These are phyloP conservation scores for Wakefieldia striispora DNA, from an alignment of 768 basidiomycete genomes.

Conservation along the genomic window DNA sequence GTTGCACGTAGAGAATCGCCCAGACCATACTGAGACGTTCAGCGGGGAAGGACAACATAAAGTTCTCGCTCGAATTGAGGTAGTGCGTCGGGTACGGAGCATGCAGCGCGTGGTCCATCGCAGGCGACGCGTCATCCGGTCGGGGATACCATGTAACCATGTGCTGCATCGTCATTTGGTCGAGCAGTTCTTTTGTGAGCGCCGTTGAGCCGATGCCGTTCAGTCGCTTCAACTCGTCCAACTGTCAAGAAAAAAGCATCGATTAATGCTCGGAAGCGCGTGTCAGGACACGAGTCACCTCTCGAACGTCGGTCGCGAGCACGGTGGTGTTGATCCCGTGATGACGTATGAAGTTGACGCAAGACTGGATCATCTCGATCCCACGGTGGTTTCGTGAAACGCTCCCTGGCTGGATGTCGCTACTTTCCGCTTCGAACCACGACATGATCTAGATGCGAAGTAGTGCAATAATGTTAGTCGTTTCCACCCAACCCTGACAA, in stretches of 20 bases:
- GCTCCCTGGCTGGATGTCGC: neutral
- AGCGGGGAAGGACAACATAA: constrained; percentile 37
- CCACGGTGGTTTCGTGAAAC: constrained; percentile 37
- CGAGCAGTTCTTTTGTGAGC: constrained; percentile 40
- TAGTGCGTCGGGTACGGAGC: constrained; percentile 31
- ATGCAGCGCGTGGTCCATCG: constrained; percentile 35
- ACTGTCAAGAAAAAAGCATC: constrained; percentile 24
- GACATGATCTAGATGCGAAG: constrained; percentile 37
- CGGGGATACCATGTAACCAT: constrained; percentile 31
- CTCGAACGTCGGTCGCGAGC: constrained; percentile 42
- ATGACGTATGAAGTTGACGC: constrained; percentile 41
- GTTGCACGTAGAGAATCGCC: constrained; percentile 32
- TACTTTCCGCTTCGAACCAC: constrained; percentile 38
- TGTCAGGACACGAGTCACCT: constrained; percentile 28
- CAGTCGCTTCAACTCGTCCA: constrained; percentile 41
- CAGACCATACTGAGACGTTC: constrained; percentile 34
- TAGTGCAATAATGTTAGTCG: neutral
- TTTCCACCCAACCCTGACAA: neutral
- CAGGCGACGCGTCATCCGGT: constrained; percentile 25
- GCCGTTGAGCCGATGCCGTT: constrained; percentile 44
- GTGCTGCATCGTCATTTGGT: constrained; percentile 29
- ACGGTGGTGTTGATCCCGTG: constrained; percentile 40
- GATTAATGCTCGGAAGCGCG: too few relatives aligned
- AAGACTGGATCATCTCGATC: constrained; percentile 46
- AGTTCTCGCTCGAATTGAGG: constrained; percentile 31